Percentiles rank a stretch among this genome's conserved stretches.
Conservation (phyloP, 2,329 filamentous ascomycete genomes). For the Leptographium wingfieldii region DNA sequence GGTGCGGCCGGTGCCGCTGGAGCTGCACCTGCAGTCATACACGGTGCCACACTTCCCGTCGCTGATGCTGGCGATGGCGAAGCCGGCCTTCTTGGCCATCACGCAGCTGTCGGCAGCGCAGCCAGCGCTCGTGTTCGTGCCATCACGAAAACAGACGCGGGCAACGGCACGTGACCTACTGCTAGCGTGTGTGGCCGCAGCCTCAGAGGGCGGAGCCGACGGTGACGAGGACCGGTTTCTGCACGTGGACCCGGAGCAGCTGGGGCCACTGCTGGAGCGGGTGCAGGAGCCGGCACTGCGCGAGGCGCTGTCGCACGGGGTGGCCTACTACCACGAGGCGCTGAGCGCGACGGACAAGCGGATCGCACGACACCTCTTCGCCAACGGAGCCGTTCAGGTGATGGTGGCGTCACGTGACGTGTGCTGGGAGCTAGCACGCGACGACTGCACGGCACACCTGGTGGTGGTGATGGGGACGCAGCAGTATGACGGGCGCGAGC, state of each 20-base stretch:
- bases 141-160: slow-evolving; percentile 84
- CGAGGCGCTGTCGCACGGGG: slow-evolving; percentile 82
- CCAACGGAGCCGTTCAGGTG: slow-evolving; percentile 79
- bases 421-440: slow-evolving; percentile 67
- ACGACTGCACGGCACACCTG: slow-evolving; percentile 69
- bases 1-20: slow-evolving; percentile 75
- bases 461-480: slow-evolving; percentile 97
- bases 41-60: slow-evolving; percentile 95
- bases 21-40: slow-evolving; percentile 91
- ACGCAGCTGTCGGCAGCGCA: slow-evolving; percentile 80
- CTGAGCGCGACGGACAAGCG: slow-evolving; percentile 79
- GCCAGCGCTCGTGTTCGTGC: slow-evolving; percentile 83
- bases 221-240: slow-evolving; percentile 92
- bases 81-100: slow-evolving; percentile 82
- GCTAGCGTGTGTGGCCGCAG: slow-evolving; percentile 59
- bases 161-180: slow-evolving; percentile 77
- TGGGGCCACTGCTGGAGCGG: slow-evolving; percentile 67
- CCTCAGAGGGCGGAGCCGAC: not conserved
- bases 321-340: slow-evolving; percentile 96
- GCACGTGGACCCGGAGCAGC: slow-evolving; percentile 69
- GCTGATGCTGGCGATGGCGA: slow-evolving; percentile 96
- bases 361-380: slow-evolving; percentile 87
- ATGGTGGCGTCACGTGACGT: slow-evolving; percentile 68
- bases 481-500: slow-evolving; percentile 91
- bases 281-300: slow-evolving; percentile 79